A percentile compares a stretch with the other conserved stretches of the same genome.
Conservation (phyloP, 805 yeast genomes). For the Myxozyma geophila region DNA sequence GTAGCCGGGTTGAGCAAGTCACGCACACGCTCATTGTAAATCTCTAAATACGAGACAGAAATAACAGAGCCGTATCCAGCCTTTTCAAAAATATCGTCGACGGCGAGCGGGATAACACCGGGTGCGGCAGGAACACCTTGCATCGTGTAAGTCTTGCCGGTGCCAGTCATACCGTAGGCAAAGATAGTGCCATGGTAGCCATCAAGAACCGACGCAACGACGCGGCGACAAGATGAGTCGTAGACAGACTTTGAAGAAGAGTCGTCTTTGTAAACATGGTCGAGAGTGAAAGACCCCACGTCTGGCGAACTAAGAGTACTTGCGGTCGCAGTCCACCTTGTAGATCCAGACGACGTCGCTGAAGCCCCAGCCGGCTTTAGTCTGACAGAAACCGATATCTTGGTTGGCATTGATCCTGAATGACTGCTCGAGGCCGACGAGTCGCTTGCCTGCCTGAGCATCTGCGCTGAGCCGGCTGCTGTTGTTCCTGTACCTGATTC, state of each 20-base stretch:
- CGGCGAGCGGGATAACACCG: conserved; percentile 75
- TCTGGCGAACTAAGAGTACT: conserved; percentile 48
- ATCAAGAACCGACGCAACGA: conserved; percentile 60
- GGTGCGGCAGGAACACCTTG: conserved; percentile 66
- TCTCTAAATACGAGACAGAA: conserved; percentile 76
- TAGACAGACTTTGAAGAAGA: conserved; percentile 58
- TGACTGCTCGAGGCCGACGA: conserved; percentile 4
- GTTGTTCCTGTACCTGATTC: too few relatives aligned
- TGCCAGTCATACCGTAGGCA: conserved; percentile 95
- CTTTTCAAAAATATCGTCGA: conserved; percentile 60
- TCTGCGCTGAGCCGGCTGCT: background rate
- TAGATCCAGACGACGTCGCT: background rate
- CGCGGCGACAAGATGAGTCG: conserved; percentile 55
- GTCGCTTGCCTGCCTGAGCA: conserved; percentile 7
- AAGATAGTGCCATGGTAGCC: conserved; percentile 79
- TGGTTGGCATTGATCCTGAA: conserved; percentile 17
- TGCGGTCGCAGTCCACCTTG: conserved; percentile 21
- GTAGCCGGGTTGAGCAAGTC: conserved; percentile 63
- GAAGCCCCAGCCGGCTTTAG: conserved; percentile 17
- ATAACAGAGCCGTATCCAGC: conserved; percentile 49
- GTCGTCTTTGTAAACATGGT: conserved; percentile 67
- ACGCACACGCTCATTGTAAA: conserved; percentile 83
- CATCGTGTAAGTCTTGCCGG: conserved; percentile 90
- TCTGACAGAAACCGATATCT: conserved; percentile 29
- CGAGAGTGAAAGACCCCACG: conserved; percentile 72